Percentiles rank a stretch among this genome's conserved stretches.
Evolutionary conservation across 75 land plant species (phyloP).

Genomic region (Pseudotsuga menziesii): DNA sequence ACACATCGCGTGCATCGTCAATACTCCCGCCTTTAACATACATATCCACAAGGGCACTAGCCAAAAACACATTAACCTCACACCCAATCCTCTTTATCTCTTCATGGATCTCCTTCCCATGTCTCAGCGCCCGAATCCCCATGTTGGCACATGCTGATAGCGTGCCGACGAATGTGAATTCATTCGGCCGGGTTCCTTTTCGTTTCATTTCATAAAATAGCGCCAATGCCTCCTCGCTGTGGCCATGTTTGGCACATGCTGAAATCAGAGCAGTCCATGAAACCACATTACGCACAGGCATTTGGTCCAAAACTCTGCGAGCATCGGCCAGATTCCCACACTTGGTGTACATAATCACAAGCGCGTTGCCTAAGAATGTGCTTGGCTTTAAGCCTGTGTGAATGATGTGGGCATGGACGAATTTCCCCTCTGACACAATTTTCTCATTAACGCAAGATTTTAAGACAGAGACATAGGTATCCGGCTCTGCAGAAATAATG

Average conservation of each 20-base stretch:
- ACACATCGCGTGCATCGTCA: constrained; percentile 7
- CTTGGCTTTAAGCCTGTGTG: not conserved
- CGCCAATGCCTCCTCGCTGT: not conserved
- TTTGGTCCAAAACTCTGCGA: constrained; percentile 25
- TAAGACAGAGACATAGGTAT: not conserved
- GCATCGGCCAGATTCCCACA: constrained; percentile 53
- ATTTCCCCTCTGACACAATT: not conserved
- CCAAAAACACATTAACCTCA: not conserved
- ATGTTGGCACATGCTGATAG: not conserved
- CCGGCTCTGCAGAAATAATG: too few species aligned
- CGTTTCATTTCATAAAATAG: not conserved
- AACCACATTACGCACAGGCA: constrained; percentile 16
- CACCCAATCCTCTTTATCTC: not conserved
- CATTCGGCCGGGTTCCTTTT: not conserved
- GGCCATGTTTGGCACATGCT: constrained; percentile 45
- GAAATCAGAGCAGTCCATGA: constrained; percentile 38
- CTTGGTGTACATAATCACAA: constrained; percentile 57
- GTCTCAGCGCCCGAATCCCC: not conserved
- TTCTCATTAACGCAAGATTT: not conserved
- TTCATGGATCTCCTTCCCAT: not conserved
- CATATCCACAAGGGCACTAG: not conserved
- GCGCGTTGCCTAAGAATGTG: constrained; percentile 18
- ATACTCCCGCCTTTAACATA: not conserved
- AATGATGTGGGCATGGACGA: not conserved
- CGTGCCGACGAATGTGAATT: not conserved